Conservation (phyloP, 2,329 filamentous ascomycete genomes). For the Neodidymelliopsis sp. region DNA sequence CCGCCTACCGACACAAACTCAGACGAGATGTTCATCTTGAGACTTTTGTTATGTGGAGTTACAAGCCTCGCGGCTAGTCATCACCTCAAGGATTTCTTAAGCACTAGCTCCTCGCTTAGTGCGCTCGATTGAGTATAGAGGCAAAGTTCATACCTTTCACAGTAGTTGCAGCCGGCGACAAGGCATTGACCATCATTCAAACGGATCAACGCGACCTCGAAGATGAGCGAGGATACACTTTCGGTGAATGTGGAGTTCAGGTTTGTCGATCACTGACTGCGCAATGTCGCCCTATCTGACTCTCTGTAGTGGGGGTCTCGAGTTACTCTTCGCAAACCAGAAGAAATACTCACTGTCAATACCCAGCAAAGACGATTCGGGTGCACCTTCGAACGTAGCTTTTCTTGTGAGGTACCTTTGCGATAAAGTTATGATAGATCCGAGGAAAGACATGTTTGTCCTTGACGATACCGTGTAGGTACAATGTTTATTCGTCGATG, state of each 20-base stretch:
- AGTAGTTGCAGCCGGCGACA: conserved; percentile 12
- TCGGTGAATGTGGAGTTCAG: conserved; percentile 77
- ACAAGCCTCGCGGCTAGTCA: conserved; percentile 27
- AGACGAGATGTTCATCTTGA: conserved; percentile 39
- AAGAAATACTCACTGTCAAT: conserved; percentile 75
- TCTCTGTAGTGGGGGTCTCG: conserved; percentile 75
- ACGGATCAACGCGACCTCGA: background rate
- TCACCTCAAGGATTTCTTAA: conserved; percentile 38
- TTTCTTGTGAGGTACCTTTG: conserved; percentile 83
- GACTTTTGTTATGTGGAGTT: conserved; percentile 23
- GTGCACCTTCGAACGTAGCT: conserved; percentile 71
- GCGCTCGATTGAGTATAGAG: conserved; percentile 22
- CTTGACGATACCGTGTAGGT: conserved; percentile 85
- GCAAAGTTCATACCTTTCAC: background rate
- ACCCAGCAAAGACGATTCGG: conserved; percentile 67
- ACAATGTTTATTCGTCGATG: background rate
- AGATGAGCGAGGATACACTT: conserved; percentile 50
- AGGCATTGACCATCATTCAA: background rate
- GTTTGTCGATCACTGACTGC: conserved; percentile 53
- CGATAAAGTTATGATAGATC: conserved; percentile 82
- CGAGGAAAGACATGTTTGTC: conserved; percentile 85
- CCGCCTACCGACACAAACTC: conserved; percentile 78
- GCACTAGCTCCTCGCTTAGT: conserved; percentile 43
- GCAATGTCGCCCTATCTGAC: conserved; percentile 11
- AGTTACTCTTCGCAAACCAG: conserved; percentile 90